A percentile compares a stretch with the other conserved stretches of the same genome.
Evolutionary conservation across 2,329 filamentous ascomycete genomes (phyloP).

Genomic region (Penicillium sp.): DNA sequence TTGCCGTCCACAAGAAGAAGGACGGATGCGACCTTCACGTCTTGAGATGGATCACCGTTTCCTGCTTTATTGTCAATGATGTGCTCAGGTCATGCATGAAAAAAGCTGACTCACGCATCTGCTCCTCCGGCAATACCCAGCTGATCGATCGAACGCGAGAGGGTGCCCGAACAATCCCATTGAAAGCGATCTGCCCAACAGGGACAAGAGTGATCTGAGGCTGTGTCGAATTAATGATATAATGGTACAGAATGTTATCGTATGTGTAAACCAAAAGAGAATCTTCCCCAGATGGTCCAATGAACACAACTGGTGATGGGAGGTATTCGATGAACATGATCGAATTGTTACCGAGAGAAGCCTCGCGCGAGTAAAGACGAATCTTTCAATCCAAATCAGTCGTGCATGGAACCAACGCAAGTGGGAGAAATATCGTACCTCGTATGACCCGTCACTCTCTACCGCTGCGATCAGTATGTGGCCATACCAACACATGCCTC

Average conservation of each 20-base stretch:
- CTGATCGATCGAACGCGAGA: conserved; percentile 88
- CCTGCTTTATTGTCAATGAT: conserved; percentile 40
- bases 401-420: not conserved
- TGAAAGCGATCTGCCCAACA: conserved; percentile 96
- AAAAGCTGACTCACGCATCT: conserved; percentile 61
- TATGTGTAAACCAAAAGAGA: conserved; percentile 96
- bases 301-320: conserved; percentile 81
- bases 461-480: conserved; percentile 91
- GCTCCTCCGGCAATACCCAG: conserved; percentile 91
- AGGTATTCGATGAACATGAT: conserved; percentile 75
- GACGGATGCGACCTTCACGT: conserved; percentile 90
- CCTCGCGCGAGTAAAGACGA: conserved; percentile 88
- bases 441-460: conserved; percentile 78
- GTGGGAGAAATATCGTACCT: conserved; percentile 48
- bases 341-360: conserved; percentile 69
- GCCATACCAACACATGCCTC: conserved; percentile 98
- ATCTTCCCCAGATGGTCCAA: conserved; percentile 87
- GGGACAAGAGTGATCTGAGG: conserved; percentile 77
- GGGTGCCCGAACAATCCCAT: conserved; percentile 92
- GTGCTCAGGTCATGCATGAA: not conserved
- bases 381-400: conserved; percentile 50
- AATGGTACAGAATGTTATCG: conserved; percentile 94
- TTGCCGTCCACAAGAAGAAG: conserved; percentile 97
- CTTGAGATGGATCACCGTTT: conserved; percentile 91
- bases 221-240: conserved; percentile 73